Evolutionary conservation across 78 protist species (phyloP).

Genomic region (Polysphondylium violaceum): DNA sequence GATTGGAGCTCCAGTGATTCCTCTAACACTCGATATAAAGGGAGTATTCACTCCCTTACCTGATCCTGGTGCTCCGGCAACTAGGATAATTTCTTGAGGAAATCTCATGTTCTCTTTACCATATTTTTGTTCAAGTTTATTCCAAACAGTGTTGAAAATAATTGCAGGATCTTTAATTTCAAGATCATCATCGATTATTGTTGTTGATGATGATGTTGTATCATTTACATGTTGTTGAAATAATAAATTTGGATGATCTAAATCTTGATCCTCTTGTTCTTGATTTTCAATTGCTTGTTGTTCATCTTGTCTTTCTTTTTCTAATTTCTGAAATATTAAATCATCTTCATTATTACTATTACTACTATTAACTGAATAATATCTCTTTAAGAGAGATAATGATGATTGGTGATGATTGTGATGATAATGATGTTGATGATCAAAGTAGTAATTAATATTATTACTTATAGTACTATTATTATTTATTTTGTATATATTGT

Average conservation of each 20-base stretch:
- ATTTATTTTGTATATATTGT: too few species aligned
- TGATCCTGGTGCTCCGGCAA: constrained; percentile 88
- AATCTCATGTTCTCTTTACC: constrained; percentile 71
- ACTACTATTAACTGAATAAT: too few species aligned
- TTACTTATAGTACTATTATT: too few species aligned
- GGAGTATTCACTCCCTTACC: constrained; percentile 88
- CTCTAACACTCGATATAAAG: constrained; percentile 68
- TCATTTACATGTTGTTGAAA: neutral
- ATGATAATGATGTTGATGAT: too few species aligned
- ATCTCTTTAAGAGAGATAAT: neutral
- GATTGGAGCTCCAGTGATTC: constrained; percentile 78
- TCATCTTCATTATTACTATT: neutral
- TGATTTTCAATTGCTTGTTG: neutral
- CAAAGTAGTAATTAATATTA: too few species aligned
- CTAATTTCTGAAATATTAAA: neutral
- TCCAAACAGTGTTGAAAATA: constrained; percentile 76
- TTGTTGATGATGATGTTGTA: neutral
- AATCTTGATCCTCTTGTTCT: neutral
- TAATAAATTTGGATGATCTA: too few species aligned
- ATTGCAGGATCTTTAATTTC: constrained; percentile 80
- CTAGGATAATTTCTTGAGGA: constrained; percentile 86
- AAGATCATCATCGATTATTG: constrained; percentile 22
- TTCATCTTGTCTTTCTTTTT: too few species aligned
- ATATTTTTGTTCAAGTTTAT: constrained; percentile 48
- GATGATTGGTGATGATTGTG: neutral